Evolutionary conservation across 345 rosid genomes (phyloP).

Genomic region (Populus alba): DNA sequence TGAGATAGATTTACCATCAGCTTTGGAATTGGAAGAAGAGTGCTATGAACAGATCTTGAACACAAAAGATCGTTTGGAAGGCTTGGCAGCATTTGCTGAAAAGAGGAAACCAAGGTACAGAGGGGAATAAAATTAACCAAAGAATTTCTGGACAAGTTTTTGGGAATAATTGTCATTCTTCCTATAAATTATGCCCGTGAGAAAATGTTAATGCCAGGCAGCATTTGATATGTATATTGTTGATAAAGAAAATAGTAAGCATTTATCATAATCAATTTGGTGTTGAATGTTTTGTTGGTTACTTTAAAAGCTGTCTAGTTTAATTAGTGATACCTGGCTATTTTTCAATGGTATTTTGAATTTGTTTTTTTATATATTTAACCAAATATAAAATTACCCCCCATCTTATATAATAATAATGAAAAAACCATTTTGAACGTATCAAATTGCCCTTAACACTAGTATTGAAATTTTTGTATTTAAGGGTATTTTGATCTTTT

Average conservation of each 20-base stretch:
- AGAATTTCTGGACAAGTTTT: background rate
- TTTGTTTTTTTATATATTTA: no score
- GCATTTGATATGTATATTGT: background rate
- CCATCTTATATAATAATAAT: no score
- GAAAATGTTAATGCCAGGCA: background rate
- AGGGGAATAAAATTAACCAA: slow-evolving; percentile 37
- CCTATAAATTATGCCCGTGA: background rate
- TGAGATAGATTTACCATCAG: slow-evolving; percentile 54
- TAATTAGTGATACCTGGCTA: no score
- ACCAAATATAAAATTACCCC: rapidly evolving
- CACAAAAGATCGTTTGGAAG: slow-evolving; percentile 81
- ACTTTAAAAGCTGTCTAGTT: background rate
- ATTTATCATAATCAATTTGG: background rate
- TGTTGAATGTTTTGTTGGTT: background rate
- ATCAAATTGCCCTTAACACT: no score
- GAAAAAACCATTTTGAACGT: no score
- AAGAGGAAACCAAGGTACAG: slow-evolving; percentile 70
- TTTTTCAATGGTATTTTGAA: no score
- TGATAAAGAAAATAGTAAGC: background rate
- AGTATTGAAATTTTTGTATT: no score
- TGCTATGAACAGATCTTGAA: slow-evolving; percentile 57
- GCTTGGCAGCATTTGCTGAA: slow-evolving; percentile 87
- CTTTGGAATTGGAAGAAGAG: slow-evolving; percentile 69
- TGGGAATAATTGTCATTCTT: background rate
- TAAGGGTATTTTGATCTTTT: no score